Base-by-base conservation (phyloP, 2,329 filamentous ascomycete species). In the Hypocreales sp. region DNA sequence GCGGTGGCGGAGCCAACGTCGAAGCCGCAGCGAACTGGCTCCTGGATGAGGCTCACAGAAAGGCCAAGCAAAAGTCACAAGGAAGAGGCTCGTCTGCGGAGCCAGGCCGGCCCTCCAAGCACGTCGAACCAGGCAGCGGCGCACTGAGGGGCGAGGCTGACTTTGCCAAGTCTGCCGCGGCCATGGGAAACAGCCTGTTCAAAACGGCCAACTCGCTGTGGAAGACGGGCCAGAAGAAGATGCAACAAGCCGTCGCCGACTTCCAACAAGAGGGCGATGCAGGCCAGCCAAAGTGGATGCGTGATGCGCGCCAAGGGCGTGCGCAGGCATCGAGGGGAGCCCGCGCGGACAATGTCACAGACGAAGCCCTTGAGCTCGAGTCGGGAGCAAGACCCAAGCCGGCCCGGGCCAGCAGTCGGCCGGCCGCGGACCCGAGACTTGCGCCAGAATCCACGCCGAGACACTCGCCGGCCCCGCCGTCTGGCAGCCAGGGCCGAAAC, bases 131-230 rank as follows among this genome's bases (percentile, higher is more conserved):
- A 27, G 67, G 56, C 31, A 55, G 58, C 31, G 72, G 73, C 2
- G 67, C 68, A 4, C 61, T 60, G 8, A 54, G 54, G 23, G 40
- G 50, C 7, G 79, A 84, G 2, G 72, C 64, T 28, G 87, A 94
- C 40, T 64, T 92, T 30, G 63, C 81, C 11, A 83, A 87, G 44
- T 67, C 78, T 23, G 87, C 87, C 3, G 73, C 82, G 5, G 79
- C 86, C 19, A 64, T 95, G 44, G 81, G 90, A 1, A 82, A 60
- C 24, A 92, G 68, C 35, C 54, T 98, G 9, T 74, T 95, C 50
- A 98, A 98, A 50, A 90, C 86, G 3, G 90, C 90, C 2, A 92
- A 92, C 39, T 87, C 82, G 1, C 56, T 95, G 1, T 98, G 90
- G 90, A 98, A 93, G 48, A 81, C 79, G 4, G 76, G 87, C 1